These are phyloP conservation scores for Corynascus novoguineensis DNA, from an alignment of 495 filamentous ascomycete genomes.

Conservation along the genomic window DNA sequence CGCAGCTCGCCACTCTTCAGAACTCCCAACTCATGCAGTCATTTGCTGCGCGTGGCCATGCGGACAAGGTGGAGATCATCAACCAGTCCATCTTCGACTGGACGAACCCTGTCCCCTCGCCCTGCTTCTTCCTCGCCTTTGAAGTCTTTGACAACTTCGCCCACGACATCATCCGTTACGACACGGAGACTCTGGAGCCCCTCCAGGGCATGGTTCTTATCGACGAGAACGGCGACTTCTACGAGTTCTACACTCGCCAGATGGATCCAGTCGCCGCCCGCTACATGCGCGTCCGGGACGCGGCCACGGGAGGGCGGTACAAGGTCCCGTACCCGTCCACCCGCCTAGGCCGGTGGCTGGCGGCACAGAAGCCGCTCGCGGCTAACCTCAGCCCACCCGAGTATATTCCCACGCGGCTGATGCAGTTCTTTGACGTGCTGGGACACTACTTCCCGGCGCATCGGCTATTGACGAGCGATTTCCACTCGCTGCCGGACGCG, in stretches of 20 bases:
- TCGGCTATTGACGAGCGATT: conserved; percentile 83
- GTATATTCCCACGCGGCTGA: conserved; percentile 87
- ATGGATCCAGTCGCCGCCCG: conserved; percentile 79
- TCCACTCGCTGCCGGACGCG: conserved; percentile 76
- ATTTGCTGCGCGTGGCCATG: conserved; percentile 65
- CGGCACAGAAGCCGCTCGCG: conserved; percentile 59
- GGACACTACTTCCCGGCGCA: conserved; percentile 82
- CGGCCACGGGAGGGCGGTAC: conserved; percentile 46
- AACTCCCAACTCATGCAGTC: conserved; percentile 58
- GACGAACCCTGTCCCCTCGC: conserved; percentile 74
- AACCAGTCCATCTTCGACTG: conserved; percentile 94
- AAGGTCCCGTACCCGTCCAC: conserved; percentile 51
- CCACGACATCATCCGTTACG: conserved; percentile 89
- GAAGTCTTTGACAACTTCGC: conserved; percentile 99
- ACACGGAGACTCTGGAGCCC: conserved; percentile 64
- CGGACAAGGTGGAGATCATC: conserved; percentile 83
- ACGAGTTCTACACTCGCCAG: conserved; percentile 75
- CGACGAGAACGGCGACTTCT: conserved; percentile 80
- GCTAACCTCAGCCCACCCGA: conserved; percentile 72
- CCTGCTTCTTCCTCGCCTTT: conserved; percentile 97
- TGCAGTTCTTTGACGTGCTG: conserved; percentile 94
- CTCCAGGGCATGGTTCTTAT: conserved; percentile 85
- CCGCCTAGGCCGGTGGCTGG: conserved; percentile 54
- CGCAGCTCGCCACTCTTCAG: conserved; percentile 72
- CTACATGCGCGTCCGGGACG: conserved; percentile 72